Conservation (phyloP, 495 filamentous ascomycete genomes). For the Cercophora scortea region DNA sequence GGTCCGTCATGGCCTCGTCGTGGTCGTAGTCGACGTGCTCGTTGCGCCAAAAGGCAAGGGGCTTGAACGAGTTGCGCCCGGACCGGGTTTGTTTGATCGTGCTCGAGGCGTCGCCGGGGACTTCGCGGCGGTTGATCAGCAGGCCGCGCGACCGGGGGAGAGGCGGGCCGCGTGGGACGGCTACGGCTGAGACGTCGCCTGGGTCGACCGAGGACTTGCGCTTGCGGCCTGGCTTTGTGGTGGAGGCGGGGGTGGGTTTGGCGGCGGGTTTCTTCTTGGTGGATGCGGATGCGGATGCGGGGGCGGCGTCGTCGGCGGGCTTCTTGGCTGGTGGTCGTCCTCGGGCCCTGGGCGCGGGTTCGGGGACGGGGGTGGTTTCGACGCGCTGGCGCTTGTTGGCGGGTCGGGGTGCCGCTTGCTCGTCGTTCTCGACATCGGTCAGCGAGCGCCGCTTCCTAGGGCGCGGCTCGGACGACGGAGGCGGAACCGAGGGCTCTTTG, state of each 20-base stretch:
- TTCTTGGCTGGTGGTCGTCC: neutral
- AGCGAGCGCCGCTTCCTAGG: conserved; percentile 17
- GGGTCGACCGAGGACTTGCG: conserved; percentile 30
- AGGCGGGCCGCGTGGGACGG: conserved; percentile 40
- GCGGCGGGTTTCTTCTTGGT: neutral
- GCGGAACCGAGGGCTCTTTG: neutral
- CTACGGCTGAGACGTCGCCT: conserved; percentile 29
- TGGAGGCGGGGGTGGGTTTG: conserved; percentile 4
- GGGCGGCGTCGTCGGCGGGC: neutral
- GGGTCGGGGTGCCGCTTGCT: conserved; percentile 6
- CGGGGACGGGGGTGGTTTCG: neutral
- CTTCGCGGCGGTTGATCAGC: conserved; percentile 64
- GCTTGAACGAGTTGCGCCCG: conserved; percentile 54
- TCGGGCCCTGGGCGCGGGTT: neutral
- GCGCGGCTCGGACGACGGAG: neutral
- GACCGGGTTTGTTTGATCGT: conserved; percentile 43
- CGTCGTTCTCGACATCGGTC: conserved; percentile 8
- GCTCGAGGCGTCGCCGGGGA: conserved; percentile 37
- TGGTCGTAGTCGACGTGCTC: conserved; percentile 65
- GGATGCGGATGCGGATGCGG: neutral
- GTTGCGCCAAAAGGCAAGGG: conserved; percentile 80
- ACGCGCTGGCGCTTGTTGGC: conserved; percentile 20
- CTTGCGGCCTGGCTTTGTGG: conserved; percentile 29
- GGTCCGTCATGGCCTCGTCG: conserved; percentile 40
- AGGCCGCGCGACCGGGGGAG: conserved; percentile 54